A percentile compares a stretch with the other conserved stretches of the same genome.
phyloP scores from a whole-genome alignment of 331 rosid genomes.

The Saraca asoca region DNA sequence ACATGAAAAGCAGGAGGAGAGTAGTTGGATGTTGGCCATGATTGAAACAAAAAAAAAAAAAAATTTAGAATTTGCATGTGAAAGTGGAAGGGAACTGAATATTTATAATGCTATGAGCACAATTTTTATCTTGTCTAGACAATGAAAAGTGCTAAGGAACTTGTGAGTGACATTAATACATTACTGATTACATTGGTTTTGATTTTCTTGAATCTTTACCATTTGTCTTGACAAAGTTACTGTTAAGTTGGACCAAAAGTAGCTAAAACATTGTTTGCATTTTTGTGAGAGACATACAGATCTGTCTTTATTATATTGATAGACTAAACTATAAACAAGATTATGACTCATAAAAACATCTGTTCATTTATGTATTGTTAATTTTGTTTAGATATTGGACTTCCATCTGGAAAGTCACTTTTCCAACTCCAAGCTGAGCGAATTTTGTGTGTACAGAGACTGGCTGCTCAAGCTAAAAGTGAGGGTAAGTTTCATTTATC shows the following conservation, averaged over 20 bases:
- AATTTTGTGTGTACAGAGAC: slow-evolving; percentile 82
- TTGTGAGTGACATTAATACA: neutral
- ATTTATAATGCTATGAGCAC: slow-evolving; percentile 9
- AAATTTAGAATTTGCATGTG: slow-evolving; percentile 20
- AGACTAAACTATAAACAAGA: too few species aligned
- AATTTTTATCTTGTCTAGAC: slow-evolving; percentile 11
- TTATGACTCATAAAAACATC: neutral
- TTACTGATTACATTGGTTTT: slow-evolving; percentile 14
- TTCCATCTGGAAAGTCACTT: slow-evolving; percentile 97
- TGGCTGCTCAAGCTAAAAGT: slow-evolving; percentile 76
- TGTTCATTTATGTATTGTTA: slow-evolving; percentile 16
- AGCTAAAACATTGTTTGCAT: slow-evolving; percentile 19
- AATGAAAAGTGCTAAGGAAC: neutral
- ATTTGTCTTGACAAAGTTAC: slow-evolving; percentile 15
- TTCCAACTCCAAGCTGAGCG: slow-evolving; percentile 99
- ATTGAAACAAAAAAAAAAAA: slow-evolving; percentile 1
- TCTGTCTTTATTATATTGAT: slow-evolving; percentile 13
- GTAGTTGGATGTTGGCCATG: slow-evolving; percentile 10
- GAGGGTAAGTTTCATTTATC: slow-evolving; percentile 54
- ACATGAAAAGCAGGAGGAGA: slow-evolving; percentile 18
- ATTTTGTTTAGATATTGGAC: slow-evolving; percentile 74
- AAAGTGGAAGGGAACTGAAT: slow-evolving; percentile 26
- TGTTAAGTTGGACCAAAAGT: slow-evolving; percentile 9
- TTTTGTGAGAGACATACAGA: slow-evolving; percentile 20
- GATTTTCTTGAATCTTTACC: slow-evolving; percentile 25